Base-by-base conservation (phyloP, 2,329 filamentous ascomycete genomes). In the Orbilia blumenaviensis region DNA sequence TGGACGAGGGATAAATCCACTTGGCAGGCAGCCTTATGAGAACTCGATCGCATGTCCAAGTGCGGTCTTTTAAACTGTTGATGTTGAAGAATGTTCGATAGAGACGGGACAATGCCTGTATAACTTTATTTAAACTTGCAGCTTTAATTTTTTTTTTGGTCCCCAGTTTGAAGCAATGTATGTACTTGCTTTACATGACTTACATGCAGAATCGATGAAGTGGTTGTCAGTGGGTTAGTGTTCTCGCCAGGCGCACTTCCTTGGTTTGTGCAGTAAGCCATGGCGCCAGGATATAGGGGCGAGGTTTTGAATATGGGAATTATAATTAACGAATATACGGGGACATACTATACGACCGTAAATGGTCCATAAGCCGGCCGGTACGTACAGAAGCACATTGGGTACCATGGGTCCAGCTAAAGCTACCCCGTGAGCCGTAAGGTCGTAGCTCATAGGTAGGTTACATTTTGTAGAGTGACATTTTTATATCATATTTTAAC, bases 21-120 rank as follows among this genome's bases (percentile, higher is more conserved):
- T 41, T 69, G 44, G 66, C 56, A 71, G 44, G 66, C 56, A 71
- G 66, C 66, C 66, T 71, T 71, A 71, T 71, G 42, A 71, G 66
- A n/a, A n/a, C n/a, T n/a, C n/a, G n/a, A 71, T 71, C 36, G 56
- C 52, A 56, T 48, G 23, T 32, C 23, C 36, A 42, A n/a, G 8
- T 27, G 14, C 18, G 27, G 29, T n/a, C 16, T n/a, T 32, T 18
- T 7, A 3, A n/a, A 18, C 23, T 16, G 2, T 29, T 21, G 4
- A 34, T 56, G 62, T 18, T 60, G 44, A 32, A 18, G 18, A 10
- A 34, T 38, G 10, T 3, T 3, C 12, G 32, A 25, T 56, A n/a
- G n/a, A n/a, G n/a, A n/a, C n/a, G n/a, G n/a, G n/a, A n/a, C n/a
- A n/a, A n/a, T 56, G 50, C 50, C 32, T 56, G 56, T 61, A 44